Evolutionary conservation across 2,329 filamentous ascomycete genomes (phyloP).

Genomic region (Fusarium denticulatum): DNA sequence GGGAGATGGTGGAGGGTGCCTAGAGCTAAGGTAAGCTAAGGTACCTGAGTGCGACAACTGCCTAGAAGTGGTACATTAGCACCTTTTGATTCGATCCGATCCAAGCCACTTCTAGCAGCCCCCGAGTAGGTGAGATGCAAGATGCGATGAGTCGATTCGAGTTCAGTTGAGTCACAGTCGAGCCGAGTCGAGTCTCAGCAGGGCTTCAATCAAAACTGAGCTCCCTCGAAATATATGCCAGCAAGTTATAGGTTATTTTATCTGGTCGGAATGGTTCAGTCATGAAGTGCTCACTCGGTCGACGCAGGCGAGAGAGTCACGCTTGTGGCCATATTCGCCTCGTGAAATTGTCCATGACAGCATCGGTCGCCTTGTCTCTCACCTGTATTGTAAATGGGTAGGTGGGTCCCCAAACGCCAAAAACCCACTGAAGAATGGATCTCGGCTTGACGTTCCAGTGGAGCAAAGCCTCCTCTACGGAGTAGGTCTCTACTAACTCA

Average conservation of each 20-base stretch:
- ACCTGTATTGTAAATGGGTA: conserved; percentile 22
- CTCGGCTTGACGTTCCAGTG: conserved; percentile 21
- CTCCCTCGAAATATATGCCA: background rate
- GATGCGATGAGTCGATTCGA: background rate
- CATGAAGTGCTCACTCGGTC: conserved; percentile 25
- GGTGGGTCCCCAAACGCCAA: conserved; percentile 11
- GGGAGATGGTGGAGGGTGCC: conserved; percentile 31
- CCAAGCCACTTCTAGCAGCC: conserved; percentile 35
- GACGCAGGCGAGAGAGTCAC: conserved; percentile 30
- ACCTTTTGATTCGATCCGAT: conserved; percentile 15
- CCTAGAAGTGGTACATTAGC: conserved; percentile 24
- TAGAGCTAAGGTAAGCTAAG: conserved; percentile 28
- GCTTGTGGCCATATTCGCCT: conserved; percentile 5
- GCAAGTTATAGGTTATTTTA: background rate
- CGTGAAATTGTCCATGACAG: conserved; percentile 36
- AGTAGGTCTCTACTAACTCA: background rate
- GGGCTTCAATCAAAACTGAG: background rate
- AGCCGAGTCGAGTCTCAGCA: background rate
- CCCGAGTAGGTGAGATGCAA: background rate
- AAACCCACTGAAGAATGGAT: conserved; percentile 22
- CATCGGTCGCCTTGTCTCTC: conserved; percentile 25
- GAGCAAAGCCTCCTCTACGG: background rate
- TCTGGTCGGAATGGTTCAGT: background rate
- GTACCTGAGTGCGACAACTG: conserved; percentile 34
- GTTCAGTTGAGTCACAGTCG: conserved; percentile 19